A percentile compares a stretch with the other conserved stretches of the same genome.
Conservation (phyloP, 2,329 filamentous ascomycete genomes). For the Colletotrichum lini region DNA sequence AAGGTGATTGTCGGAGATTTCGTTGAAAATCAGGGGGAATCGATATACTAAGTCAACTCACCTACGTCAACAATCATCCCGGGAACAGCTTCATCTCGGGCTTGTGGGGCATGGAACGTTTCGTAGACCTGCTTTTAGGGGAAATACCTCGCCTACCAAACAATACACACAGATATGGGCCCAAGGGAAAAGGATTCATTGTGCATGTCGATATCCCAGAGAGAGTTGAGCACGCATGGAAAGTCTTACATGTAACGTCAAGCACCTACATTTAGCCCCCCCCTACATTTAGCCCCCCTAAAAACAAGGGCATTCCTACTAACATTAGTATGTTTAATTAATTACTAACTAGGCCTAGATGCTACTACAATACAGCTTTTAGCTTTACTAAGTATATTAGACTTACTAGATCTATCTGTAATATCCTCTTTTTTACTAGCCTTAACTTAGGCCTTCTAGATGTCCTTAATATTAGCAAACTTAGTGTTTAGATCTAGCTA, state of each 20-base stretch:
- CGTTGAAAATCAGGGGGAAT: background rate
- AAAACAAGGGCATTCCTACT: too few species aligned
- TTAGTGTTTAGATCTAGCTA: too few species aligned
- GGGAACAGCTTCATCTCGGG: slow-evolving; percentile 15
- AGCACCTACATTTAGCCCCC: too few species aligned
- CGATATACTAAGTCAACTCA: slow-evolving; percentile 5
- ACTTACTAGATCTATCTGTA: too few species aligned
- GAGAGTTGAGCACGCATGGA: slow-evolving; percentile 54
- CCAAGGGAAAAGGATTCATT: slow-evolving; percentile 59
- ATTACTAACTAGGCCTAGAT: too few species aligned
- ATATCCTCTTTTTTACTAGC: too few species aligned
- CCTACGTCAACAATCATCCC: background rate
- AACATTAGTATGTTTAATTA: too few species aligned
- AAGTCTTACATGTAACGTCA: background rate
- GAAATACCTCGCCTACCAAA: slow-evolving; percentile 60
- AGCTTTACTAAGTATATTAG: too few species aligned
- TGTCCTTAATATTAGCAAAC: too few species aligned
- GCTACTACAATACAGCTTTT: too few species aligned
- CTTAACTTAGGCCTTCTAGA: too few species aligned
- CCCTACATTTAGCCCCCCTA: too few species aligned
- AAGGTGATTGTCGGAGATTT: background rate
- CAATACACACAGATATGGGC: slow-evolving; percentile 59
- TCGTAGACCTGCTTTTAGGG: slow-evolving; percentile 58
- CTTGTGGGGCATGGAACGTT: slow-evolving; percentile 56
- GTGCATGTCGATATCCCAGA: slow-evolving; percentile 58